A percentile compares a stretch with the other conserved stretches of the same genome.
Evolutionary conservation across 208 protist species (phyloP).

Genomic region (Acanthamoeba healyi): DNA sequence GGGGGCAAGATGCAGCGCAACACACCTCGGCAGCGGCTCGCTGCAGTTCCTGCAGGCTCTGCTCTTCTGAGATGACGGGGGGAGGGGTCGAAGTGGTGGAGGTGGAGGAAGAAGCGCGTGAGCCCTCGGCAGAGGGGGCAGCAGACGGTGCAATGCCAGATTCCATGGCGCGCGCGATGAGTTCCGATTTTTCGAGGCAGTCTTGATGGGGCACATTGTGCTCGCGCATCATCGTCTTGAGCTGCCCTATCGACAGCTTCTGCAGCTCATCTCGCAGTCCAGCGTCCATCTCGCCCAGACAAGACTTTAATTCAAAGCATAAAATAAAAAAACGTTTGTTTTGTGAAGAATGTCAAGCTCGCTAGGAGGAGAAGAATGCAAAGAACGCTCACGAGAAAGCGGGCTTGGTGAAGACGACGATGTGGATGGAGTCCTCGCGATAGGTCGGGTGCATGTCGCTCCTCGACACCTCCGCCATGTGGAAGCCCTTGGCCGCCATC

Average conservation of each 20-base stretch:
- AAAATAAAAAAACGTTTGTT: too few relatives aligned
- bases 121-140: too few relatives aligned
- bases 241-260: background rate
- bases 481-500: conserved; percentile 19
- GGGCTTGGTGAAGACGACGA: conserved; percentile 10
- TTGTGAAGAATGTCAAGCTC: too few relatives aligned
- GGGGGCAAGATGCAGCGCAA: too few relatives aligned
- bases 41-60: background rate
- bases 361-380: too few relatives aligned
- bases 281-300: too few relatives aligned
- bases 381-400: too few relatives aligned
- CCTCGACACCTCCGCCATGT: background rate
- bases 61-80: background rate
- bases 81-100: background rate
- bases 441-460: background rate
- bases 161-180: background rate
- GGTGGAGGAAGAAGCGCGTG: too few relatives aligned
- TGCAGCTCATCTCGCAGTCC: background rate
- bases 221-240: background rate
- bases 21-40: background rate
- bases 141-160: background rate
- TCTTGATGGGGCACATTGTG: background rate
- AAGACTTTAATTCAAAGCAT: too few relatives aligned
- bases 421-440: background rate
- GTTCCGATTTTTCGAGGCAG: conserved; percentile 8